phyloP scores from a whole-genome alignment of 2,329 filamentous ascomycete species.

The Alternaria consortialis region DNA sequence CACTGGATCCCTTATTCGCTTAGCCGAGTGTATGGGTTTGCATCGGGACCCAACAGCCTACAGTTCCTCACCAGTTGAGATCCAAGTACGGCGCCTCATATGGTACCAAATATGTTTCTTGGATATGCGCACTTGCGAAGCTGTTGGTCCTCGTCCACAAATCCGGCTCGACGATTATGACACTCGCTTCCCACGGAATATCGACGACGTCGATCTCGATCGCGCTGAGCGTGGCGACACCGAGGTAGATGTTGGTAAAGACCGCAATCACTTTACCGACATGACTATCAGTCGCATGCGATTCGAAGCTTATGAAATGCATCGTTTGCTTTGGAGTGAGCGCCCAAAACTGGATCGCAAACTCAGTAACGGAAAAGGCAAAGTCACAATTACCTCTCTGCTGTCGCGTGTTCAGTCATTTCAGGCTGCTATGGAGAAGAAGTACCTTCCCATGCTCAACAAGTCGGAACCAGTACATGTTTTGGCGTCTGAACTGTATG shows the following conservation, averaged over 20 bases:
- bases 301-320: constrained; percentile 78
- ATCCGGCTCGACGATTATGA: constrained; percentile 80
- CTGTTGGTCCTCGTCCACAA: constrained; percentile 74
- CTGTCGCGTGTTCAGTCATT: constrained; percentile 76
- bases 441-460: constrained; percentile 71
- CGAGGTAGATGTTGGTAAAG: constrained; percentile 54
- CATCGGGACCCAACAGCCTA: constrained; percentile 76
- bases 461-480: constrained; percentile 69
- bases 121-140: constrained; percentile 77
- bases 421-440: constrained; percentile 68
- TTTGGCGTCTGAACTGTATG: constrained; percentile 70
- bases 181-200: constrained; percentile 75
- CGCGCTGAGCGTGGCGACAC: constrained; percentile 33
- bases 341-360: constrained; percentile 68
- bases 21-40: constrained; percentile 80
- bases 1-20: constrained; percentile 74
- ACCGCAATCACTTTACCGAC: constrained; percentile 69
- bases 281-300: constrained; percentile 73
- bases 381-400: constrained; percentile 63
- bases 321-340: constrained; percentile 74
- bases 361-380: constrained; percentile 30
- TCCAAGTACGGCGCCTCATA: constrained; percentile 74
- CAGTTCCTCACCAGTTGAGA: constrained; percentile 71
- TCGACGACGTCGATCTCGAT: constrained; percentile 71
- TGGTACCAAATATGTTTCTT: constrained; percentile 84